Evolutionary conservation across 2,329 filamentous ascomycete genomes (phyloP).

Genomic region (Talaromyces amestolkiae): DNA sequence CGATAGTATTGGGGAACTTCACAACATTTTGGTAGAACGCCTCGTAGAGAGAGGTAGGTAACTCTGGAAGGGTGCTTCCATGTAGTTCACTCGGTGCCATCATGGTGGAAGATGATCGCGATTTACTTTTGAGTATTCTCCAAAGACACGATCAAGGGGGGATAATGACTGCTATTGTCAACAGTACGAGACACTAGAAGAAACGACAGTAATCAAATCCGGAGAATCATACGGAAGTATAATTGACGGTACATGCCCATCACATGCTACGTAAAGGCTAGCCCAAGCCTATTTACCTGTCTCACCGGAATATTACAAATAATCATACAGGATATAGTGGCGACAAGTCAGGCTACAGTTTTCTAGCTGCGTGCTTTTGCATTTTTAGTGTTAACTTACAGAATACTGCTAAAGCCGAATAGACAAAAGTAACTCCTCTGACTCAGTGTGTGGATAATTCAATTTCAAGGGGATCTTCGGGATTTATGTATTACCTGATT

Average conservation of each 20-base stretch:
- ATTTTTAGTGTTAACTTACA: background rate
- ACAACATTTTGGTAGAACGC: background rate
- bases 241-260: background rate
- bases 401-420: background rate
- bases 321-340: background rate
- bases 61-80: background rate
- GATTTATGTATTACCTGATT: background rate
- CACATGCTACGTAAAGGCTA: background rate
- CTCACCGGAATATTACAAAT: background rate
- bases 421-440: background rate
- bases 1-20: background rate
- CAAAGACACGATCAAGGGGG: background rate
- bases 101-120: background rate
- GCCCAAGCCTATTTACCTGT: background rate
- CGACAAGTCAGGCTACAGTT: background rate
- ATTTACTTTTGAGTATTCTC: background rate
- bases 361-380: background rate
- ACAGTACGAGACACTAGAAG: background rate
- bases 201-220: background rate
- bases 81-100: slow-evolving; percentile 1
- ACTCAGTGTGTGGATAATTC: background rate
- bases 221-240: background rate
- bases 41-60: background rate
- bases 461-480: background rate
- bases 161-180: background rate